Base-by-base conservation (phyloP, 1,284 basidiomycete species). In the Pseudozyma sp. region DNA sequence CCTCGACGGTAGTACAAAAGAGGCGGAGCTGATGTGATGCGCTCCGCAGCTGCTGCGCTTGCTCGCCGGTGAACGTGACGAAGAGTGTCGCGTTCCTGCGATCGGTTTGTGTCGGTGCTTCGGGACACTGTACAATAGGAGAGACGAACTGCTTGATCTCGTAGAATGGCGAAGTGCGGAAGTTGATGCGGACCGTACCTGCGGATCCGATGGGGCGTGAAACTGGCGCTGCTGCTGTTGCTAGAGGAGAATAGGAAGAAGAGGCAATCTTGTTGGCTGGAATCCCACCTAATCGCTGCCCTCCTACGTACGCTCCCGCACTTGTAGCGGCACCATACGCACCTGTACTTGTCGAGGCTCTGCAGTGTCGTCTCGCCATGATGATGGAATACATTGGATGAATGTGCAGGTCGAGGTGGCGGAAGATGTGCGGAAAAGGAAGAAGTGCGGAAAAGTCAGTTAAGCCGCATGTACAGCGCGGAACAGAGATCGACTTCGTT, bases 101-200 rank as follows among this genome's bases (percentile, higher is more conserved):
- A n/a, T 77, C 78, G 18, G 63, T 42, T 10, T 78, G 60, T 0
- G 72, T 72, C 0, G 74, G 75, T 5, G 78, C 80, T 36, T 81
- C 81, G 14, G 60, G 63, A 13, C 80, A 67, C 35, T 70, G 67
- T n/a, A 77, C 59, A 38, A 74, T 68, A 4, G 57, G 48, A 2
- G 74, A 77, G 14, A 80, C 74, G 38, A 74, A 76, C n/a, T 77
- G 68, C 48, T 69, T 65, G 57, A 78, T 64, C 54, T 82, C 76
- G 58, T 72, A 82, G 52, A 82, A 82, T 0, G 81, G 81, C 5
- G 81, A 82, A 6, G 77, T 57, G 34, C 70, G 70, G 47, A 82
- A 82, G 54, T 72, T 70, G 63, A 70, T 65, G 48, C 59, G 67
- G 18, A 51, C 45, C 7, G 63, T 13, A 16, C 62, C 70, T 53